These are phyloP conservation scores for Cystobasidium onofrii DNA, from an alignment of 768 basidiomycete species.

Conservation along the genomic window DNA sequence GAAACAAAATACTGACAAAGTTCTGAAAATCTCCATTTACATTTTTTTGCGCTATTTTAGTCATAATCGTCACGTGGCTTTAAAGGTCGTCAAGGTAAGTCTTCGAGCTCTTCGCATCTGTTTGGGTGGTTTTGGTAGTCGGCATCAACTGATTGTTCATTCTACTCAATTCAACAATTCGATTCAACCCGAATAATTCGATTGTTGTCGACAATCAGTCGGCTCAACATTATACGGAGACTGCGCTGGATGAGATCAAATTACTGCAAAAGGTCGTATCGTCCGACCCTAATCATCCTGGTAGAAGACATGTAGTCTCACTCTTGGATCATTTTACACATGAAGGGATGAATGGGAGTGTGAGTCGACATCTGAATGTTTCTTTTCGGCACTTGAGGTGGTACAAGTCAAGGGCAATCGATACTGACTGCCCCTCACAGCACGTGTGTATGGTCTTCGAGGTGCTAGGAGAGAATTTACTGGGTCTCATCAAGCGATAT, in stretches of 20 bases:
- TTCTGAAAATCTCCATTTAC: constrained; percentile 30
- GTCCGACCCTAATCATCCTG: constrained; percentile 70
- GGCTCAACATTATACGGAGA: constrained; percentile 91
- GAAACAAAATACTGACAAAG: neutral
- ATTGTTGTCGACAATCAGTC: no score
- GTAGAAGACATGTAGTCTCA: constrained; percentile 87
- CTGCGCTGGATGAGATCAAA: constrained; percentile 97
- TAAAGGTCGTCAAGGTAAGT: constrained; percentile 80
- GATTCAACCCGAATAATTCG: no score
- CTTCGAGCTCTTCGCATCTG: no score
- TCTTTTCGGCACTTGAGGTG: no score
- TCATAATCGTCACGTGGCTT: constrained; percentile 88
- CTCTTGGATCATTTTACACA: constrained; percentile 97
- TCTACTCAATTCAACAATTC: no score
- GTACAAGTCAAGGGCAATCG: no score
- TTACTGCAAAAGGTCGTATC: constrained; percentile 90
- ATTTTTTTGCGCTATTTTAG: constrained; percentile 50
- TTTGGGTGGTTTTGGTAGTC: no score
- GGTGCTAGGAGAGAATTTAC: constrained; percentile 90
- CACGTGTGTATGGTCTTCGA: constrained; percentile 99
- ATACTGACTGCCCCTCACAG: constrained; percentile 44
- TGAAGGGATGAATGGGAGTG: constrained; percentile 78
- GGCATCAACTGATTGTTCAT: no score
- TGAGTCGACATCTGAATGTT: constrained; percentile 1
- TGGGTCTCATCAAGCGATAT: constrained; percentile 91